A percentile compares a stretch with the other conserved stretches of the same genome.
phyloP scores from a whole-genome alignment of 345 rosid species.

The Dipteronia dyeriana region DNA sequence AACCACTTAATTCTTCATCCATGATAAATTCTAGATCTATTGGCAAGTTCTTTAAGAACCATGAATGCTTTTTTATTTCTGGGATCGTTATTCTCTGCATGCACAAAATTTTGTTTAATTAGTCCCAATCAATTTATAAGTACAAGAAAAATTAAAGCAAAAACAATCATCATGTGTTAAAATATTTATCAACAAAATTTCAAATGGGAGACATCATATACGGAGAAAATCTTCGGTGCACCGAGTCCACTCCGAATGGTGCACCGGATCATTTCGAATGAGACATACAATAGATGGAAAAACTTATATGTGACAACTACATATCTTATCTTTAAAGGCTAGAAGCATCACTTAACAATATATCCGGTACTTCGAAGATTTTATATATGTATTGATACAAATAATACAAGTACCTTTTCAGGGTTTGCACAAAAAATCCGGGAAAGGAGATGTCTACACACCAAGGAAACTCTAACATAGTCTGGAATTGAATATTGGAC shows the following conservation, averaged over 20 bases:
- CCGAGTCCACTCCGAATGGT: no score
- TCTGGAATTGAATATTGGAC: slow-evolving; percentile 89
- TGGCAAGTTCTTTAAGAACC: slow-evolving; percentile 59
- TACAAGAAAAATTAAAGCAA: neutral
- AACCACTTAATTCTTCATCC: slow-evolving; percentile 35
- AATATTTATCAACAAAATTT: neutral
- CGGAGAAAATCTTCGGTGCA: no score
- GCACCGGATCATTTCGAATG: no score
- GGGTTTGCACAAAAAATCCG: slow-evolving; percentile 81
- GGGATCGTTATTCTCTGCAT: slow-evolving; percentile 65
- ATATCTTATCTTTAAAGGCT: no score
- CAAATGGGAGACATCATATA: neutral
- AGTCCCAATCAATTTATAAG: no score
- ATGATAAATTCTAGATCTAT: slow-evolving; percentile 38
- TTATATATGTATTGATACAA: no score
- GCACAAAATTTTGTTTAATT: neutral
- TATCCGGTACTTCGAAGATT: no score
- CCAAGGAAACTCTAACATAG: slow-evolving; percentile 75
- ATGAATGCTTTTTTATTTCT: slow-evolving; percentile 64
- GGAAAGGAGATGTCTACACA: slow-evolving; percentile 78
- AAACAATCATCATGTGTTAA: neutral
- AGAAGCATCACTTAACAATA: no score
- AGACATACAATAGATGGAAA: no score
- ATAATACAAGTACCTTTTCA: slow-evolving; percentile 49
- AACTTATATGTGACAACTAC: no score